A percentile compares a stretch with the other conserved stretches of the same genome.
phyloP scores from a whole-genome alignment of 2,329 filamentous ascomycete genomes.

The Talaromyces sp. region DNA sequence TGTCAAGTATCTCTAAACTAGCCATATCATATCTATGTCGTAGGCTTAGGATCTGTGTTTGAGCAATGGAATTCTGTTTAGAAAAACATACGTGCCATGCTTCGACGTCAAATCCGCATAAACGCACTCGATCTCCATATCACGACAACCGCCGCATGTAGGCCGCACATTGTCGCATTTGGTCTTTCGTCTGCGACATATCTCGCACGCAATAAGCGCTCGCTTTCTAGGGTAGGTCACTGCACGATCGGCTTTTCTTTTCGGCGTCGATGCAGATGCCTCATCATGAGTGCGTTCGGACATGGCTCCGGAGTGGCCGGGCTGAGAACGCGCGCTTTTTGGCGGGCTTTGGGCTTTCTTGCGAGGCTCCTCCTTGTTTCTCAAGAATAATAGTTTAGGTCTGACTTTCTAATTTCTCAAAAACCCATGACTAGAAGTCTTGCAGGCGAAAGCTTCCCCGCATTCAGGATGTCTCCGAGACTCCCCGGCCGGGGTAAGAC shows the following conservation, averaged over 20 bases:
- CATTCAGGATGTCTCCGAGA: not conserved
- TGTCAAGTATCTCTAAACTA: slow-evolving; percentile 1
- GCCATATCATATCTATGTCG: not conserved
- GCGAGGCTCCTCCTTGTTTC: not conserved
- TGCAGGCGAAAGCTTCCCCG: not conserved
- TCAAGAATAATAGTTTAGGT: not conserved
- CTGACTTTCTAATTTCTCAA: not conserved
- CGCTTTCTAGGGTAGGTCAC: slow-evolving; percentile 1
- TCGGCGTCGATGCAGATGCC: not conserved
- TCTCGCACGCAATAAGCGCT: not conserved
- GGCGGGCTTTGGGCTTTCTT: not conserved
- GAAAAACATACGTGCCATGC: not conserved
- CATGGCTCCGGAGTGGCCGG: not conserved
- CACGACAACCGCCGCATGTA: not conserved
- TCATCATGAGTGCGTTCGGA: not conserved
- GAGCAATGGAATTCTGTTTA: not conserved
- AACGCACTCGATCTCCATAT: not conserved
- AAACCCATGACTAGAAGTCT: not conserved
- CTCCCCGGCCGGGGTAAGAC: slow-evolving; percentile 1
- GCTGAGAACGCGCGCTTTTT: not conserved
- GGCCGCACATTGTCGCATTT: slow-evolving; percentile 6
- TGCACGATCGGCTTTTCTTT: not conserved
- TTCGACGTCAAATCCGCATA: not conserved
- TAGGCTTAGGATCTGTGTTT: not conserved
- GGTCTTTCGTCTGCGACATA: slow-evolving; percentile 3